A percentile compares a stretch with the other conserved stretches of the same genome.
Evolutionary conservation across 371 early-diverging fungal species (phyloP).

Genomic region (Mortierella sp.): DNA sequence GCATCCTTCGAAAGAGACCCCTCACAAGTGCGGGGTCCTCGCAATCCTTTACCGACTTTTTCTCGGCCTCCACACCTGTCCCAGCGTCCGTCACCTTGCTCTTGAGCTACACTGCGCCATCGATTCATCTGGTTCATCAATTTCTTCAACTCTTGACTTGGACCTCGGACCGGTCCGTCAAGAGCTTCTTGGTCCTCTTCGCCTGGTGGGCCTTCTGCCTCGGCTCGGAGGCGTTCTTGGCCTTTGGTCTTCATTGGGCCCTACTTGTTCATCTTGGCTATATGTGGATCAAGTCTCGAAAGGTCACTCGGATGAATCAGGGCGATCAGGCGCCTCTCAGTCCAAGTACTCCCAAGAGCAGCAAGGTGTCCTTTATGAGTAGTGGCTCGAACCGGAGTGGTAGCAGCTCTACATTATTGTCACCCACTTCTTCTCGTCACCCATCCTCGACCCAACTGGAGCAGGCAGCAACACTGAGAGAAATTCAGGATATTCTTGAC

Average conservation of each 20-base stretch:
- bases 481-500: constrained; percentile 55
- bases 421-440: constrained; percentile 26
- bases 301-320: constrained; percentile 22
- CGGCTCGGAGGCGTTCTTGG: constrained; percentile 44
- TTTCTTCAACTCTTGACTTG: constrained; percentile 53
- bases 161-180: constrained; percentile 51
- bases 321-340: constrained; percentile 20
- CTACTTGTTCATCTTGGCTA: constrained; percentile 42
- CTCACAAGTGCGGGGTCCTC: constrained; percentile 1
- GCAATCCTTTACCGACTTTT: constrained; percentile 50
- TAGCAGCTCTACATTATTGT: constrained; percentile 2
- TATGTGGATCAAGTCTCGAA: constrained; percentile 50
- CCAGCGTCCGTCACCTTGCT: constrained; percentile 55
- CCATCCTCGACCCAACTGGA: constrained; percentile 51
- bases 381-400: constrained; percentile 26
- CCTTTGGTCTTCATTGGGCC: constrained; percentile 47
- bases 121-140: constrained; percentile 44
- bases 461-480: constrained; percentile 46
- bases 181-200: constrained; percentile 54
- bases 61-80: constrained; percentile 50
- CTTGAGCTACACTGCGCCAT: constrained; percentile 49
- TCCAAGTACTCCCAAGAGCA: constrained; percentile 31
- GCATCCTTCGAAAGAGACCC: background rate
- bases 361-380: constrained; percentile 27
- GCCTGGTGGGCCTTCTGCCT: constrained; percentile 57